phyloP scores from a whole-genome alignment of 208 protist genomes.

The Crithidia mellificae region DNA sequence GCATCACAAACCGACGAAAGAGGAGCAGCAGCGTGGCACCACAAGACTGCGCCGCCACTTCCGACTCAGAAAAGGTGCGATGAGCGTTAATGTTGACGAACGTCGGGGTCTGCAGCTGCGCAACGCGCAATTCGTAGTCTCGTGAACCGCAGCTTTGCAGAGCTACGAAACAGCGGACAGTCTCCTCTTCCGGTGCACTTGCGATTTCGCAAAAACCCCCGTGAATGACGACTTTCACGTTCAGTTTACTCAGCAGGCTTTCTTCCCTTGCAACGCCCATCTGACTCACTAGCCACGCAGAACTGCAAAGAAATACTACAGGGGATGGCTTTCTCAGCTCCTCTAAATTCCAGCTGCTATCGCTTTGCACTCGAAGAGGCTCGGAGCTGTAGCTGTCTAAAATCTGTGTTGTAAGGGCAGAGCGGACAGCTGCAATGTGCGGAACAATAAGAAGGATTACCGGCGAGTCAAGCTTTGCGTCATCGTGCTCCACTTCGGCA shows the following conservation, averaged over 20 bases:
- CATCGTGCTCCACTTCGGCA: background rate
- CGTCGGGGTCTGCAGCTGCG: conserved; percentile 12
- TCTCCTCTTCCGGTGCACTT: conserved; percentile 43
- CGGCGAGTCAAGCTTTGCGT: background rate
- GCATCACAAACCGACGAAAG: conserved; percentile 66
- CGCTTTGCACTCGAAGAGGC: conserved; percentile 45
- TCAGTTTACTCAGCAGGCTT: conserved; percentile 25
- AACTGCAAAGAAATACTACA: conserved; percentile 56
- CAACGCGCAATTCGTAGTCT: conserved; percentile 23
- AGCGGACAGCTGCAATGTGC: conserved; percentile 25
- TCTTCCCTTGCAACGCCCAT: conserved; percentile 20
- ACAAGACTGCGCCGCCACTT: background rate
- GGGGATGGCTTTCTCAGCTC: conserved; percentile 29
- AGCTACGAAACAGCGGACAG: conserved; percentile 30
- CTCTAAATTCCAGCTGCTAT: conserved; percentile 17
- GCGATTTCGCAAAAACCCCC: conserved; percentile 47
- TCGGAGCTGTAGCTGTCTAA: conserved; percentile 64
- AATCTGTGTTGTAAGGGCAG: conserved; percentile 34
- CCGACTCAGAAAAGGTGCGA: conserved; percentile 15
- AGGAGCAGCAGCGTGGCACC: conserved; percentile 60
- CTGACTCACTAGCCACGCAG: conserved; percentile 44
- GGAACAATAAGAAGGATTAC: conserved; percentile 54
- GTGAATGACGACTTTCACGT: conserved; percentile 46
- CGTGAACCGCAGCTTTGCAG: conserved; percentile 15
- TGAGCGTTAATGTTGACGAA: conserved; percentile 5